Conservation (phyloP, 2,329 filamentous ascomycete genomes). For the Fusarium pseudonygamai region DNA sequence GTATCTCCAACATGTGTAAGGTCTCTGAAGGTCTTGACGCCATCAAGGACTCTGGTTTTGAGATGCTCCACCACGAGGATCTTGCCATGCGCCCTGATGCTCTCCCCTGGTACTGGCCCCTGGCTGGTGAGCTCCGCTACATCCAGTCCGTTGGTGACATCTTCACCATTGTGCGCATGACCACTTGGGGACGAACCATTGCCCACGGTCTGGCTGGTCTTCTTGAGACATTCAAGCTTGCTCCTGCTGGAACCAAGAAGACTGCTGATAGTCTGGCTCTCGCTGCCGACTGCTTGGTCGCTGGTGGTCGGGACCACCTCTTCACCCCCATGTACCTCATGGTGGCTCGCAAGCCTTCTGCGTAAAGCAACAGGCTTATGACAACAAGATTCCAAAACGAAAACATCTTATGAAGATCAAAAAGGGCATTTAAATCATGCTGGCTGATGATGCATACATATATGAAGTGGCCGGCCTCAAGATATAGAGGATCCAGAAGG, state of each 20-base stretch:
- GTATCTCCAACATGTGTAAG: constrained; percentile 97
- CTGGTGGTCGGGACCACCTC: constrained; percentile 86
- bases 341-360: constrained; percentile 83
- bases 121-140: constrained; percentile 86
- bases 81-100: constrained; percentile 79
- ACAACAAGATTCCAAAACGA: constrained; percentile 17
- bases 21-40: constrained; percentile 82
- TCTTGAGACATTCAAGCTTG: constrained; percentile 78
- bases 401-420: constrained; percentile 28
- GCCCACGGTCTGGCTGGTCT: constrained; percentile 81
- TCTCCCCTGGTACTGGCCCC: constrained; percentile 93
- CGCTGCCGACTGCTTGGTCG: constrained; percentile 86
- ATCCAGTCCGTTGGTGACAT: constrained; percentile 82
- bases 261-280: constrained; percentile 89
- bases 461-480: constrained; percentile 30
- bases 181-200: constrained; percentile 78
- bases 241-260: constrained; percentile 88
- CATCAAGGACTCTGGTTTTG: constrained; percentile 88
- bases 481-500: constrained; percentile 29
- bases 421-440: constrained; percentile 17
- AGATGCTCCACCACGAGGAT: constrained; percentile 85
- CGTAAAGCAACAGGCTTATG: constrained; percentile 21
- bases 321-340: constrained; percentile 99
- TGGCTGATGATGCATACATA: constrained; percentile 34
- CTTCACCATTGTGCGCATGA: constrained; percentile 88